Conservation (phyloP, 352 stramenopile genomes). For the Phytophthora gonapodyides region DNA sequence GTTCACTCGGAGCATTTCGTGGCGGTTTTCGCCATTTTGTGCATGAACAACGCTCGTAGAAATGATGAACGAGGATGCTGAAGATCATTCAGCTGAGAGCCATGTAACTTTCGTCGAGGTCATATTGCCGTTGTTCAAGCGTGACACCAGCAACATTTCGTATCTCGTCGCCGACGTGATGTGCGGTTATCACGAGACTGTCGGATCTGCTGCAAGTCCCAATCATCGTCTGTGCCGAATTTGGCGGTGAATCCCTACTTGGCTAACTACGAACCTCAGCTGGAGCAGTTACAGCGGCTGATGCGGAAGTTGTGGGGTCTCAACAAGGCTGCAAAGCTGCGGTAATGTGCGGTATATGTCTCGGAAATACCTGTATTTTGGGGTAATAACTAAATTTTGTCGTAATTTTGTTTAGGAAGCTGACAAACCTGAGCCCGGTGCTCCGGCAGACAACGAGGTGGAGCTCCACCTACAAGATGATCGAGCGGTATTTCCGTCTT, state of each 20-base stretch:
- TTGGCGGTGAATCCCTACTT: not conserved
- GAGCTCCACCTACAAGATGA: too few relatives aligned
- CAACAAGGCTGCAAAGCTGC: too few relatives aligned
- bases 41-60: too few relatives aligned
- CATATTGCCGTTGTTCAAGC: not conserved
- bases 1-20: too few relatives aligned
- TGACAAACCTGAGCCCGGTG: constrained; percentile 6
- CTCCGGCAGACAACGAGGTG: too few relatives aligned
- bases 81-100: not conserved
- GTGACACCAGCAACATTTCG: not conserved
- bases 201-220: not conserved
- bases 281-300: not conserved
- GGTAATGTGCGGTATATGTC: too few relatives aligned
- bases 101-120: constrained; percentile 7
- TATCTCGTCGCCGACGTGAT: constrained; percentile 2
- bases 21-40: too few relatives aligned
- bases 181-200: not conserved
- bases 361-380: too few relatives aligned
- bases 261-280: not conserved
- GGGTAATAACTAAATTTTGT: not conserved
- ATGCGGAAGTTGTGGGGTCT: constrained; percentile 13
- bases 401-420: constrained; percentile 6
- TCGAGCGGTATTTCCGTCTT: too few relatives aligned
- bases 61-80: constrained; percentile 2
- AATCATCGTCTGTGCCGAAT: constrained; percentile 3